Base-by-base conservation (phyloP, 1,139 yeast species). In the Candida freyschussii region DNA sequence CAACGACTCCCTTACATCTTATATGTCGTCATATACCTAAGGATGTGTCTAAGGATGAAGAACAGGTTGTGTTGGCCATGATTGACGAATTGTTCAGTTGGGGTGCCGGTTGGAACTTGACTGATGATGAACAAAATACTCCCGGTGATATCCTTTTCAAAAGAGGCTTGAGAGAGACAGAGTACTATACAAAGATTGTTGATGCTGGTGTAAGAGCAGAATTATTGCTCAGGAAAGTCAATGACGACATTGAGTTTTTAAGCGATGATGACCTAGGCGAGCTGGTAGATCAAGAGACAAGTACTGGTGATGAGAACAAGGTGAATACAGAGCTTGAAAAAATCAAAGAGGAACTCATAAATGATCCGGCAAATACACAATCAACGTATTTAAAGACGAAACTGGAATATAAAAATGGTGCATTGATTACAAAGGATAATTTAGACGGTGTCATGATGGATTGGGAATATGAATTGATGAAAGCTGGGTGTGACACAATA, bases 361-460 rank as follows among this genome's bases (percentile, higher is more conserved):
- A 63, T 17, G 84, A 78, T 35, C 81, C 67, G 9, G 80, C 89
- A 1, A 73, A 69, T 29, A 67, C 77, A 44, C 91, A 82, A 44
- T 56, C 65, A 2, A 69, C 84, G 0, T 89, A 79, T 52, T 67
- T 89, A 32, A 58, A 67, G 11, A 74, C 91, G 6, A 69, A 78
- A 46, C 64, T 89, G 25, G 78, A 76, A 48, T 89, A 85, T 55
- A 72, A 71, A 14, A 81, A 80, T 33, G 77, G 72, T 44, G 78
- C 91, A 0, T 66, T 89, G 16, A 65, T 83, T 21, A 89, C 97
- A 2, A 69, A 75, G 40, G 76, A 73, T 19, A 67, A 78, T 39
- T 69, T 76, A 30, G 97, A 89, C 51, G 97, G 96, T 17, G 96
- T 89, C 4, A 89, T 89, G 97, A 89, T 89, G 97, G 81, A 82